Base-by-base conservation (phyloP, 148 eudicot species). In the Nyssa sinensis region DNA sequence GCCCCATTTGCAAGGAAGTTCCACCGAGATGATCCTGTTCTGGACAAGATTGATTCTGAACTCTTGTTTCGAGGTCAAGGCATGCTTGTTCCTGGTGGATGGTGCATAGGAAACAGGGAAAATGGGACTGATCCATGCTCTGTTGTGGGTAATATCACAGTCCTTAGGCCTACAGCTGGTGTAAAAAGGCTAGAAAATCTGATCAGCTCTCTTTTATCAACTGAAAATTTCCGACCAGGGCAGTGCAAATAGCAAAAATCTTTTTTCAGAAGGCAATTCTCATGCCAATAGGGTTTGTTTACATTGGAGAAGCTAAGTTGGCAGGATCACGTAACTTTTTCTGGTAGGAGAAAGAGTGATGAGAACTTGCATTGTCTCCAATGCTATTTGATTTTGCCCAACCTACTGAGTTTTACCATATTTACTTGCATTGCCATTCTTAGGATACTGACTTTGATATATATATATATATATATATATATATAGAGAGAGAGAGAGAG, bases 1-100 rank as follows among this genome's bases (percentile, higher is more conserved):
- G 88, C 90, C 14, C 90, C 90, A 31, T 87, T 87, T 64, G 90
- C 87, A 0, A 71, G 90, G 70, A 87, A 87, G 71, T 87, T 87
- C 67, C 90, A 77, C 28, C 82, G 73, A 24, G 74, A 80, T 24
- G 84, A 80, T 68, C 84, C 90, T 0, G 88, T 84, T 13, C 86
- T 87, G 19, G 86, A 87, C 76, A 84, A 76, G 75, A 74, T 87
- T 5, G 90, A 87, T 66, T 75, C 88, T n/a, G 90, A 84, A 32
- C 86, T 87, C 61, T 77, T 87, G 21, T 70, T 66, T 28, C 83
- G 90, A 65, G 86, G 84, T 28, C 76, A 78, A 19, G 88, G 80
- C 67, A 84, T 84, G 82, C 66, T 76, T 61, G 84, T 80, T 67
- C 90, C 90, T 24, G 90, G 90, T 57, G 90, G 88, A 8, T 87